Evolutionary conservation across 2,329 filamentous ascomycete genomes (phyloP).

Genomic region (Calonectria honghensis): DNA sequence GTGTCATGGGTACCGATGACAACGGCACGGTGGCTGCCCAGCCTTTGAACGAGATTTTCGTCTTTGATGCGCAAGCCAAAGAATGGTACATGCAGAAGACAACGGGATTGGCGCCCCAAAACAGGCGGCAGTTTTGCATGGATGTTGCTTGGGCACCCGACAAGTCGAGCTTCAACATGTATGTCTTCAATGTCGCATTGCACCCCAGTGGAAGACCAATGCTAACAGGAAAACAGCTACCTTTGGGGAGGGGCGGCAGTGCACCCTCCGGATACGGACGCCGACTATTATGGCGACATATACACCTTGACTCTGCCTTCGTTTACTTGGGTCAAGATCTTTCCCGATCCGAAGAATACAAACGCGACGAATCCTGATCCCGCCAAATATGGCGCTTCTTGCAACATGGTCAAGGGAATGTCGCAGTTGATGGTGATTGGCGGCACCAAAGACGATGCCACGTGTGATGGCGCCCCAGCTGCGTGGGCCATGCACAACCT

Average conservation of each 20-base stretch:
- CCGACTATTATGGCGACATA: constrained; percentile 72
- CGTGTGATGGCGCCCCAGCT: no score
- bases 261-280: constrained; percentile 44
- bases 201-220: not conserved
- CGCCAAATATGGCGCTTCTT: constrained; percentile 69
- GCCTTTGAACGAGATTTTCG: constrained; percentile 68
- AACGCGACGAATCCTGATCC: constrained; percentile 50
- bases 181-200: not conserved
- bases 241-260: constrained; percentile 74
- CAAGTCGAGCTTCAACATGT: constrained; percentile 77
- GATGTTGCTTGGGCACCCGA: constrained; percentile 75
- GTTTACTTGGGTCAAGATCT: constrained; percentile 75
- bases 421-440: no score
- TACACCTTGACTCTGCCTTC: constrained; percentile 65
- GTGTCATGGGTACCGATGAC: constrained; percentile 59
- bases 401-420: constrained; percentile 64
- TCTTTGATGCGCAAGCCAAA: constrained; percentile 70
- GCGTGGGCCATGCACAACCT: no score
- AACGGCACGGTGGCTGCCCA: constrained; percentile 52
- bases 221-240: constrained; percentile 59
- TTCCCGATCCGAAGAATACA: constrained; percentile 59
- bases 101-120: constrained; percentile 67
- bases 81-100: constrained; percentile 58
- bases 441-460: no score
- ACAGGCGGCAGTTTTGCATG: constrained; percentile 74